These are phyloP conservation scores for Heracleum sosnowskyi DNA, from an alignment of 129 eudicot genomes.

Conservation along the genomic window DNA sequence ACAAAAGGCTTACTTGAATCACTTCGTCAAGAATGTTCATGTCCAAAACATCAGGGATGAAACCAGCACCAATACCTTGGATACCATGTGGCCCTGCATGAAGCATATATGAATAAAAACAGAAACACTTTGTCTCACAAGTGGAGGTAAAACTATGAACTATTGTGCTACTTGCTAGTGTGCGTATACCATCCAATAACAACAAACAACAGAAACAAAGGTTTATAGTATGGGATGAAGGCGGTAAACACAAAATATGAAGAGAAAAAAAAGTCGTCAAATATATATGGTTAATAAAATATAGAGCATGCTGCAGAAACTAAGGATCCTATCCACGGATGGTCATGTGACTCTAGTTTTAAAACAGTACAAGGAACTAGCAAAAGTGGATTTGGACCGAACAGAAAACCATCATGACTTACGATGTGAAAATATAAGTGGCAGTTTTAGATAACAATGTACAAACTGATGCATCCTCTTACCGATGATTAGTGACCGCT, in stretches of 20 bases:
- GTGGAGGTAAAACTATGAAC: background rate
- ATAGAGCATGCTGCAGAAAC: background rate
- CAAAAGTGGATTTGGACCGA: background rate
- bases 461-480: background rate
- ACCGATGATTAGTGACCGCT: background rate
- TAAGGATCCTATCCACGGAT: background rate
- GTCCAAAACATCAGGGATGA: conserved; percentile 43
- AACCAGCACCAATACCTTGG: conserved; percentile 71
- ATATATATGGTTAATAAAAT: background rate
- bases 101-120: conserved; percentile 3
- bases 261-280: background rate
- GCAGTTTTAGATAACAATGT: too few species aligned
- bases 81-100: conserved; percentile 49
- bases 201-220: background rate
- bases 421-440: too few species aligned
- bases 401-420: background rate
- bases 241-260: background rate
- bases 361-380: background rate
- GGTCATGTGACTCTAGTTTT: background rate
- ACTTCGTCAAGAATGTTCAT: conserved; percentile 49
- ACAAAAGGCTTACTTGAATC: conserved; percentile 32
- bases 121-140: background rate
- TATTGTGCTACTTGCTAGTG: too few species aligned
- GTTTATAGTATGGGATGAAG: background rate
- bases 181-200: background rate